phyloP scores from a whole-genome alignment of 768 basidiomycete genomes.

The Tricholoma sp. region DNA sequence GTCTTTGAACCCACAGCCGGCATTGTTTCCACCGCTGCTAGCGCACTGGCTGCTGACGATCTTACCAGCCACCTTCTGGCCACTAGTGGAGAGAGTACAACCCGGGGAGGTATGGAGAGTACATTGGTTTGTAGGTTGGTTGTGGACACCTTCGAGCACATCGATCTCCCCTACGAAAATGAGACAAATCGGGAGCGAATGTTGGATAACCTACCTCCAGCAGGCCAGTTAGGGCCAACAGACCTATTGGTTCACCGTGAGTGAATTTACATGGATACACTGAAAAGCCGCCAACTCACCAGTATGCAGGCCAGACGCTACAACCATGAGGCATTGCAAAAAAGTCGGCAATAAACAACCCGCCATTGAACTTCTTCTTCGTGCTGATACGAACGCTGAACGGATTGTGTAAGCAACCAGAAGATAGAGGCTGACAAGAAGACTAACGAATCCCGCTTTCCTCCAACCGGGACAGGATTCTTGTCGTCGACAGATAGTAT shows the following conservation, averaged over 20 bases:
- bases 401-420: not conserved
- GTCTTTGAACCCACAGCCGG: conserved; percentile 49
- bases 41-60: conserved; percentile 29
- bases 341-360: conserved; percentile 74
- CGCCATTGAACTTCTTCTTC: conserved; percentile 56
- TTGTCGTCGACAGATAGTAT: conserved; percentile 61
- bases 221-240: conserved; percentile 49
- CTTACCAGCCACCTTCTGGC: conserved; percentile 17
- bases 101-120: conserved; percentile 56
- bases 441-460: conserved; percentile 52
- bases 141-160: conserved; percentile 69
- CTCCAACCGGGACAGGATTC: conserved; percentile 41
- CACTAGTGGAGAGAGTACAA: conserved; percentile 30
- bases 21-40: conserved; percentile 33
- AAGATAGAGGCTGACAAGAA: conserved; percentile 6
- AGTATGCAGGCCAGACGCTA: conserved; percentile 56
- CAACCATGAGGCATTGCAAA: conserved; percentile 69
- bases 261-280: no score
- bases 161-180: conserved; percentile 54
- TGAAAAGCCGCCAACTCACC: conserved; percentile 18
- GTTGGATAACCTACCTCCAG: conserved; percentile 24
- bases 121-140: conserved; percentile 52
- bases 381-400: conserved; percentile 63
- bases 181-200: not conserved
- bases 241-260: conserved; percentile 21